Evolutionary conservation across 2,329 filamentous ascomycete genomes (phyloP), one percentile per base, ranked within the genome.

Genomic region (Fusarium scirpi): DNA sequence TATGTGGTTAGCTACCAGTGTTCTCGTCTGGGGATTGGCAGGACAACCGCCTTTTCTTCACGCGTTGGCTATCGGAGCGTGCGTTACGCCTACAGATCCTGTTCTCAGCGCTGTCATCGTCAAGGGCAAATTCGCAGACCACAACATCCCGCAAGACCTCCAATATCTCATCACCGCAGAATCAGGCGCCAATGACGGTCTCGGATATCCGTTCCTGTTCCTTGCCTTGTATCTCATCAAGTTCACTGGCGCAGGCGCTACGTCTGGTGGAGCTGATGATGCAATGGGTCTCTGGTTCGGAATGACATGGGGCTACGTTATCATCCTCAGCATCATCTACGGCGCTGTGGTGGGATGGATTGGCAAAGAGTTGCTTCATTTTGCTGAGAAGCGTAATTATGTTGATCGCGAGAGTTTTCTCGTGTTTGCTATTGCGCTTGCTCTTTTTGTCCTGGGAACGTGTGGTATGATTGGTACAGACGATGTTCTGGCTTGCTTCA

Each of bases 1-100:
- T 65, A 97, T 97, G 94, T 97, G 94, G 94, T 73, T 97, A 12
- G 82, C 85, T 24, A 96, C 92, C n/a, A 92, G 91, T 71, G 81
- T 96, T 3, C 79, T 97, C 5, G 84, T 97, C 46, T 97, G 91
- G 89, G 91, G 80, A 0, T 80, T 97, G 66, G 89, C 94, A 3
- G 92, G 93, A 0, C 82, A 89, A 52, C 83, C 95, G 18, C 84
- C 84, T 30, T 92, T 96, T 69, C 84, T 97, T 3, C 91, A 96
- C 71, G 92, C 94, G 0, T 84, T 97, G 13, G 92, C 90, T 18
- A 84, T 97, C 13, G 94, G 90, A 2, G 92, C 94, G 1, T 97
- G 94, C 76, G 90, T 98, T n/a, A 96, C 94, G 4, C 94, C 94
- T 0, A 97, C 94, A 0, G 94, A 98, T 74, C 94, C 94, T 0